Conservation (phyloP, 2,329 filamentous ascomycete genomes). For the Diaporthe australafricana region DNA sequence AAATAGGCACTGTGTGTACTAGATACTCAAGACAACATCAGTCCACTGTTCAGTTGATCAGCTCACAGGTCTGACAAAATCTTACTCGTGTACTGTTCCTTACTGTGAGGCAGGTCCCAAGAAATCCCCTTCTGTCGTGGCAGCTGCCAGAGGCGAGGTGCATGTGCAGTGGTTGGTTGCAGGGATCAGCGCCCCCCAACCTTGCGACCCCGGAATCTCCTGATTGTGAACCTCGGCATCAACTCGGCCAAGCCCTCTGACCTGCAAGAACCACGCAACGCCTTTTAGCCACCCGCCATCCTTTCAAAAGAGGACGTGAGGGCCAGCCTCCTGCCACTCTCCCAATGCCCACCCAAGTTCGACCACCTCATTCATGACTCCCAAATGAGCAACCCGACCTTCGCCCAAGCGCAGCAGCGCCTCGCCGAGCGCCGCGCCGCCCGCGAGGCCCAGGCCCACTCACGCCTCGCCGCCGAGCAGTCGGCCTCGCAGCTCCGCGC, state of each 20-base stretch:
- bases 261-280: slow-evolving; percentile 25
- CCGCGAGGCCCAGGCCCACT: slow-evolving; percentile 75
- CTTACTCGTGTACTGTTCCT: background rate
- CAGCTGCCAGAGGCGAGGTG: background rate
- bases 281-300: background rate
- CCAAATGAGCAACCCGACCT: slow-evolving; percentile 70
- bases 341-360: background rate
- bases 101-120: background rate
- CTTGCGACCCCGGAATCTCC: slow-evolving; percentile 19
- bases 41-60: background rate
- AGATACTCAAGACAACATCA: background rate
- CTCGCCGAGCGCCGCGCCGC: slow-evolving; percentile 83
- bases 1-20: background rate
- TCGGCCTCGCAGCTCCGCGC: slow-evolving; percentile 50
- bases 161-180: background rate
- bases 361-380: slow-evolving; percentile 13
- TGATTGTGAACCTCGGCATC: slow-evolving; percentile 25
- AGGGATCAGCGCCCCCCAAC: slow-evolving; percentile 4
- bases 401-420: slow-evolving; percentile 89
- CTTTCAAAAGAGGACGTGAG: slow-evolving; percentile 2
- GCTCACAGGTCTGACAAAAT: background rate
- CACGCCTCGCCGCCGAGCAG: slow-evolving; percentile 60
- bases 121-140: too few relatives aligned
- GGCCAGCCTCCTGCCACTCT: background rate
- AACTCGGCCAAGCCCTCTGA: slow-evolving; percentile 11